phyloP scores from a whole-genome alignment of 306 rosid genomes.

The Ammopiptanthus mongolicus region DNA sequence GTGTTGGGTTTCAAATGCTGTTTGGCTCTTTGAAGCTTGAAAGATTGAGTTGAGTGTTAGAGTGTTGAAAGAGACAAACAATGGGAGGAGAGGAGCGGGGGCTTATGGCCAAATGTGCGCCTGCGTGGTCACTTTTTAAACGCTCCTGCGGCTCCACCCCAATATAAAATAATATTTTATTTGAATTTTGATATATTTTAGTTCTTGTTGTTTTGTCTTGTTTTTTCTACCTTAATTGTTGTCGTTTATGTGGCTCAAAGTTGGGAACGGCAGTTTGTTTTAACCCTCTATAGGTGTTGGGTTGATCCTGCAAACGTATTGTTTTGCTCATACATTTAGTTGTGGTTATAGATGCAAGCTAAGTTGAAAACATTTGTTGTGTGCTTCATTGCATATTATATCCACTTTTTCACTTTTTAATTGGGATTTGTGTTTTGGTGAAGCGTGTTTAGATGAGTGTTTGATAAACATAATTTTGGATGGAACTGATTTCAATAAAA shows the following conservation, averaged over 20 bases:
- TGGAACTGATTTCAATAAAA: too few relatives aligned
- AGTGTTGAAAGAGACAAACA: not conserved
- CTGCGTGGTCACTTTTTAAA: conserved; percentile 33
- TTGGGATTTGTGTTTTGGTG: too few relatives aligned
- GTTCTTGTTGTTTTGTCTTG: conserved; percentile 8
- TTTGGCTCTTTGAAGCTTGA: not conserved
- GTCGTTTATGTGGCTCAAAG: conserved; percentile 14
- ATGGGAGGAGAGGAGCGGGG: conserved; percentile 20
- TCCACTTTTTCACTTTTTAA: too few relatives aligned
- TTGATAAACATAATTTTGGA: too few relatives aligned
- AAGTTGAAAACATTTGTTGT: too few relatives aligned
- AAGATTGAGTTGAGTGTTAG: conserved; percentile 13
- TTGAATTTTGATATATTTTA: not conserved
- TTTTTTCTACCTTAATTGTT: not conserved
- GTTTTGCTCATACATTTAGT: too few relatives aligned
- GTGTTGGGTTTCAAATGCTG: not conserved
- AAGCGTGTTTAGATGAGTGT: too few relatives aligned
- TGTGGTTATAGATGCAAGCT: too few relatives aligned
- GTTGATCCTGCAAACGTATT: too few relatives aligned
- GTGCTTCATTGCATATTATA: too few relatives aligned
- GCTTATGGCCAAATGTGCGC: conserved; percentile 20
- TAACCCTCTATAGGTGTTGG: too few relatives aligned
- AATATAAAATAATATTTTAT: not conserved
- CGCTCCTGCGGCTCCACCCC: conserved; percentile 45
- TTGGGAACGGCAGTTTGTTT: too few relatives aligned